Evolutionary conservation across 2,329 filamentous ascomycete species (phyloP), one percentile per base, ranked within the genome.

Genomic region (Trichophyton rubrum): DNA sequence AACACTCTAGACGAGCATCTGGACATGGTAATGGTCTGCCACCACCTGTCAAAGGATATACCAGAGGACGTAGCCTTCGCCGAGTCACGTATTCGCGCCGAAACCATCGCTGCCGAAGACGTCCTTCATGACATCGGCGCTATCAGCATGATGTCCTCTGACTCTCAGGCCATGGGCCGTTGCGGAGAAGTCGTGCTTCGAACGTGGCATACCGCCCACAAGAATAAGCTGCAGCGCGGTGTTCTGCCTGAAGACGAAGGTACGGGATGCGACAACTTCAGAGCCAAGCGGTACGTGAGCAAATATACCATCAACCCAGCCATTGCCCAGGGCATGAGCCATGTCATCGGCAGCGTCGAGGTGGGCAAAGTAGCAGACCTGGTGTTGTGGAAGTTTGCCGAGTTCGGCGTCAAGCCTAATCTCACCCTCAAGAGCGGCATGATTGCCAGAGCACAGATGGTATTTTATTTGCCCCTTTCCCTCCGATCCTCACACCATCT

Each of bases 11-110:
- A 96, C 70, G 92, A 97, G 74, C 92, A 97, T 75, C 82, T 96
- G 13, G 92, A 97, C 76, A 97, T 97, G 92, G 78, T 96, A 55
- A 96, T 96, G 92, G 90, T 96, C 41, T 97, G 92, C 78, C 92
- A 97, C 73, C 92, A 97, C 70, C 79, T 97, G 8, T 90, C 86
- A 59, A 89, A 89, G 73, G 86, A 96, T 74, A 96, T 96, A 62
- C 89, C 91, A 61, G 92, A 97, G 76, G 92, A 97, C 71, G 87
- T 97, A 13, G 90, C 91, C 1, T 97, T 97, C 69, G 92, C 92
- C 56, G 92, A 97, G 76, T 90, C 85, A 40, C 89, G 92, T 43
- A 97, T 97, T 74, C 88, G 92, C 62, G 89, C 90, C 65, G 91
- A 97, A 77, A 97, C 92, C 40, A 97, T 97, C 70, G 92, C 91